A percentile compares a stretch with the other conserved stretches of the same genome.
phyloP scores from a whole-genome alignment of 2,329 filamentous ascomycete genomes.

The Ascochyta koolunga region DNA sequence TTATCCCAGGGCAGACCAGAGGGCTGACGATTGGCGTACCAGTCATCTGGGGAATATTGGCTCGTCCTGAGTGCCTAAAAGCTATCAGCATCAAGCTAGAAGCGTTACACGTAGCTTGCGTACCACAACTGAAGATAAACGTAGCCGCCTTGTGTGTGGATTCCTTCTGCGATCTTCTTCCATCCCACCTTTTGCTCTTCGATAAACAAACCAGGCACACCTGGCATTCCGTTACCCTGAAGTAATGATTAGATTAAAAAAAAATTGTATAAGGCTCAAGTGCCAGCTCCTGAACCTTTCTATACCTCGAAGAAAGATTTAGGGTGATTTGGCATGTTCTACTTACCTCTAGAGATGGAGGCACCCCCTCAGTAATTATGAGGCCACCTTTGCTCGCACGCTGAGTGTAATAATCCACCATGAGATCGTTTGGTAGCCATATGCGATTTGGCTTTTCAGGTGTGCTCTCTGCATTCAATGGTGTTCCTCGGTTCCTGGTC shows the following conservation, averaged over 20 bases:
- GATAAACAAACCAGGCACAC: conserved; percentile 36
- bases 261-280: not conserved
- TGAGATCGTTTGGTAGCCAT: conserved; percentile 53
- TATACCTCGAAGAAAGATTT: not conserved
- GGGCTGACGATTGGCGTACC: conserved; percentile 47
- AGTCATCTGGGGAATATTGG: conserved; percentile 48
- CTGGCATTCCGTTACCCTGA: conserved; percentile 39
- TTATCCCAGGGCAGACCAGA: conserved; percentile 56
- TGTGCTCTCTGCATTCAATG: conserved; percentile 47
- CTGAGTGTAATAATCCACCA: conserved; percentile 59
- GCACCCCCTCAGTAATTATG: conserved; percentile 63
- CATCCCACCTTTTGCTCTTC: conserved; percentile 53
- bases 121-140: conserved; percentile 52
- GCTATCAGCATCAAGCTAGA: not conserved
- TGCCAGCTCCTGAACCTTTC: not conserved
- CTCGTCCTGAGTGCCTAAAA: conserved; percentile 51
- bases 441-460: conserved; percentile 54
- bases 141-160: conserved; percentile 56
- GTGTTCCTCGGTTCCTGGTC: conserved; percentile 52
- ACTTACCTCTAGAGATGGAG: conserved; percentile 54
- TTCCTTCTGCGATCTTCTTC: conserved; percentile 55
- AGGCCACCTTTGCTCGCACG: conserved; percentile 60
- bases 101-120: not conserved
- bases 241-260: no score
- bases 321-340: not conserved